A percentile compares a stretch with the other conserved stretches of the same genome.
Conservation (phyloP, 2,329 filamentous ascomycete species). For the Xylariaceae sp. region DNA sequence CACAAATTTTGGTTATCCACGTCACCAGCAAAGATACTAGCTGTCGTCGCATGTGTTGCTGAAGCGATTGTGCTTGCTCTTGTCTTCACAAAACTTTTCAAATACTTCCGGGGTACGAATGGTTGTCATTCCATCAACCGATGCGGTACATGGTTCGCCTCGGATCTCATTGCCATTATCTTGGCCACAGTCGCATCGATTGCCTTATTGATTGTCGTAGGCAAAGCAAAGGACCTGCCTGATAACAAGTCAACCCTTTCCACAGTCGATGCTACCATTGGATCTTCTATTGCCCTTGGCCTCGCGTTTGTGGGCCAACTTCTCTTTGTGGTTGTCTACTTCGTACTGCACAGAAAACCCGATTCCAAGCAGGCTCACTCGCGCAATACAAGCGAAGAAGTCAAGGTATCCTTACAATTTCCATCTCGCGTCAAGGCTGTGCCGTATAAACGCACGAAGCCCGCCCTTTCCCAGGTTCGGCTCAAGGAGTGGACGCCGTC, state of each 20-base stretch:
- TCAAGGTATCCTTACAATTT: slow-evolving; percentile 26
- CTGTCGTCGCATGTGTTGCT: slow-evolving; percentile 36
- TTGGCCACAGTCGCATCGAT: slow-evolving; percentile 43
- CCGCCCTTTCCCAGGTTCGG: slow-evolving; percentile 34
- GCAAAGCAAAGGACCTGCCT: slow-evolving; percentile 30
- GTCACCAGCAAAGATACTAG: slow-evolving; percentile 33
- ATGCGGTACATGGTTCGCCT: slow-evolving; percentile 34
- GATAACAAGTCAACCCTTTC: slow-evolving; percentile 33
- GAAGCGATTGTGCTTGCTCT: slow-evolving; percentile 36
- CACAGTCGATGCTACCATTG: slow-evolving; percentile 38
- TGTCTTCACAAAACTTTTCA: slow-evolving; percentile 32
- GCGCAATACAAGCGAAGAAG: slow-evolving; percentile 33
- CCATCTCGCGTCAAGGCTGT: slow-evolving; percentile 46
- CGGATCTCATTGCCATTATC: slow-evolving; percentile 35
- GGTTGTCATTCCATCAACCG: slow-evolving; percentile 23
- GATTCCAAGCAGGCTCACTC: slow-evolving; percentile 27
- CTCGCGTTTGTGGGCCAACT: slow-evolving; percentile 44
- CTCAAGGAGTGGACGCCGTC: slow-evolving; percentile 33
- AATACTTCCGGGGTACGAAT: slow-evolving; percentile 28
- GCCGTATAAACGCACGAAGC: slow-evolving; percentile 42
- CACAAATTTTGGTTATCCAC: slow-evolving; percentile 29
- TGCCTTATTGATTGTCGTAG: slow-evolving; percentile 37
- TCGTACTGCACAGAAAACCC: slow-evolving; percentile 36
- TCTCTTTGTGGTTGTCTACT: slow-evolving; percentile 44
- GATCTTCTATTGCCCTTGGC: slow-evolving; percentile 41